A percentile compares a stretch with the other conserved stretches of the same genome.
Evolutionary conservation across 2,329 filamentous ascomycete species (phyloP).

Genomic region (Aspergillus luchuensis): DNA sequence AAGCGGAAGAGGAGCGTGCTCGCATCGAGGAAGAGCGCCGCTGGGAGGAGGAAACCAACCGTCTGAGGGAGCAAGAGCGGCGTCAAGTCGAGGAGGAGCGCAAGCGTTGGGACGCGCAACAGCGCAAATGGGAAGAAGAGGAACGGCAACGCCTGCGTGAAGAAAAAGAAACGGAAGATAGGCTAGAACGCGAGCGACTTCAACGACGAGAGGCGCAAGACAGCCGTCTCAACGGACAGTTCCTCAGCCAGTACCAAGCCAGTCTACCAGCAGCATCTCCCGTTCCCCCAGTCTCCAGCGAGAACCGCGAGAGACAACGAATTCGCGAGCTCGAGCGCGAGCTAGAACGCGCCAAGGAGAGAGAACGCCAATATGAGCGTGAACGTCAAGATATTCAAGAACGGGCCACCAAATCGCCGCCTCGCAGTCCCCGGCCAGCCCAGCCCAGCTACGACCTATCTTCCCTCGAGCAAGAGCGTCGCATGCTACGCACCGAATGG

Average conservation of each 20-base stretch:
- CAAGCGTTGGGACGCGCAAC: constrained; percentile 54
- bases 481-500: constrained; percentile 61
- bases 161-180: constrained; percentile 71
- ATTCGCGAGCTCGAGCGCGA: constrained; percentile 79
- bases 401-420: constrained; percentile 26
- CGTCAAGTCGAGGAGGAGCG: constrained; percentile 50
- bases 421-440: constrained; percentile 35
- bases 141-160: constrained; percentile 72
- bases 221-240: constrained; percentile 75
- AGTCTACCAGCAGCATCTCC: constrained; percentile 55
- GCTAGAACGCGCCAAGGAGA: constrained; percentile 66
- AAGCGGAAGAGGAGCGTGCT: constrained; percentile 53
- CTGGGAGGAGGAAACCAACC: constrained; percentile 51
- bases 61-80: constrained; percentile 54
- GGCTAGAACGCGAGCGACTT: constrained; percentile 66
- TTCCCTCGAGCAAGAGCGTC: constrained; percentile 63
- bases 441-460: constrained; percentile 56
- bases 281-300: constrained; percentile 44
- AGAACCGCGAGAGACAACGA: constrained; percentile 62
- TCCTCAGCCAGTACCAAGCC: constrained; percentile 81
- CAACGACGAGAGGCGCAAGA: constrained; percentile 64
- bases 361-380: constrained; percentile 65
- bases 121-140: constrained; percentile 72
- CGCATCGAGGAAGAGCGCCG: constrained; percentile 48
- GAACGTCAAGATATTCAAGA: constrained; percentile 57